Evolutionary conservation across 2,329 filamentous ascomycete genomes (phyloP), one percentile per base, ranked within the genome.

Genomic region (Fusarium graminum): DNA sequence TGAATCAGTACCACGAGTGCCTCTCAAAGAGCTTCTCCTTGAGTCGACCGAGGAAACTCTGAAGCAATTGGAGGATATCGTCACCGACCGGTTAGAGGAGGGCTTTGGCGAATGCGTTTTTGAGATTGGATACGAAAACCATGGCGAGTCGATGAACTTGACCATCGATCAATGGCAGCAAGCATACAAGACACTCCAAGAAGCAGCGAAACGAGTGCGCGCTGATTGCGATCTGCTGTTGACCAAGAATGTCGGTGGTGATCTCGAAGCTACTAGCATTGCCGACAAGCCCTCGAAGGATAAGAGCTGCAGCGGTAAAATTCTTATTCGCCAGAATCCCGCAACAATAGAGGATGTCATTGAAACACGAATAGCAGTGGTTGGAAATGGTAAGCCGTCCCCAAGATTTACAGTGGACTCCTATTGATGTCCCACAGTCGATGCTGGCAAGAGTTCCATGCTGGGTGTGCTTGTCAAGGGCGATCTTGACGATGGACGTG

Each of bases 391-490:
- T 89, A 76, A 75, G 82, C 67, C 42, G 14, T 4, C 25, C 34
- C 7, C 16, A 9, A n/a, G 25, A 14, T 41, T 12, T 6, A n/a
- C 19, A 10, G 17, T 30, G 42, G 29, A 53, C 46, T 10, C 17
- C 25, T 49, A 32, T 63, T 73, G 39, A 74, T 57, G 32, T n/a
- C 6, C 26, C 19, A n/a, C 65, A 90, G 91, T 99, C 53, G 95
- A 99, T 77, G 95, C 95, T 11, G 95, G 95, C 1, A 99, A 99
- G 80, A 97, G 92, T 75, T 98, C 95, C 28, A 91, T 98, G 87
- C 83, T 99, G 4, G 95, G 95, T 41, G 95, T 99, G 2, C 83
- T 99, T 7, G 95, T 98, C 8, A 98, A 98, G 79, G 95, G 95
- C 7, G 92, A 92, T 50, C 88, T 99, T 3, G 95, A 99, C 73